phyloP scores from a whole-genome alignment of 306 rosid species.

The Herpetospermum pedunculosum region DNA sequence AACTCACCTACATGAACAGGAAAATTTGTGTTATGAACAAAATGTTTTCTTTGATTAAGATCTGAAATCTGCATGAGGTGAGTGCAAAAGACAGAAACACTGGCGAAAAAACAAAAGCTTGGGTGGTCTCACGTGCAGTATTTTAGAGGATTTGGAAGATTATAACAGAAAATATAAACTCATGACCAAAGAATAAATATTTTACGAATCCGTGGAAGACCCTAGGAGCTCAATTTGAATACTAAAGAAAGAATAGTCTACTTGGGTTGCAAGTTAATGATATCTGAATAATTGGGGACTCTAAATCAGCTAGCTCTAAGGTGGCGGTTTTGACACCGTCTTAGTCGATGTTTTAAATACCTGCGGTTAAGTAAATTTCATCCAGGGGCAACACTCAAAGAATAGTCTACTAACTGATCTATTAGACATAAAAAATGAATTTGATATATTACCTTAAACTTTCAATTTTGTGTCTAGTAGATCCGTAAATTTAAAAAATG shows the following conservation, averaged over 20 bases:
- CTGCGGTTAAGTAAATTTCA: background rate
- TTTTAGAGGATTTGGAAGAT: background rate
- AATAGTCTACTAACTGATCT: too few relatives aligned
- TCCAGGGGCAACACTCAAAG: background rate
- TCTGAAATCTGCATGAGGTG: background rate
- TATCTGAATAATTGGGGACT: background rate
- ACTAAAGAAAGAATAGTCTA: background rate
- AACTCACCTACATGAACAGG: slow-evolving; percentile 60
- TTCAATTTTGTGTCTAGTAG: too few relatives aligned
- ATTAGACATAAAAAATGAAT: too few relatives aligned
- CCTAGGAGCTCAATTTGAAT: too few relatives aligned
- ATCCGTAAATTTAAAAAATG: too few relatives aligned
- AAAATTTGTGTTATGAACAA: background rate
- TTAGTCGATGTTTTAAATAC: background rate
- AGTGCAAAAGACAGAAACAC: background rate
- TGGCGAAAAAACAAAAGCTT: background rate
- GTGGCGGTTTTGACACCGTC: background rate
- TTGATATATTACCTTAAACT: too few relatives aligned
- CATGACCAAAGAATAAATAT: background rate
- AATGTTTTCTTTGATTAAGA: background rate
- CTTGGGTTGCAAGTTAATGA: too few relatives aligned
- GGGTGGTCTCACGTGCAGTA: background rate
- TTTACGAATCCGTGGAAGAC: background rate
- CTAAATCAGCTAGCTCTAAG: background rate
- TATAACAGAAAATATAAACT: background rate